A percentile compares a stretch with the other conserved stretches of the same genome.
Conservation (phyloP, 805 yeast genomes). For the Ogataea kodamae region DNA sequence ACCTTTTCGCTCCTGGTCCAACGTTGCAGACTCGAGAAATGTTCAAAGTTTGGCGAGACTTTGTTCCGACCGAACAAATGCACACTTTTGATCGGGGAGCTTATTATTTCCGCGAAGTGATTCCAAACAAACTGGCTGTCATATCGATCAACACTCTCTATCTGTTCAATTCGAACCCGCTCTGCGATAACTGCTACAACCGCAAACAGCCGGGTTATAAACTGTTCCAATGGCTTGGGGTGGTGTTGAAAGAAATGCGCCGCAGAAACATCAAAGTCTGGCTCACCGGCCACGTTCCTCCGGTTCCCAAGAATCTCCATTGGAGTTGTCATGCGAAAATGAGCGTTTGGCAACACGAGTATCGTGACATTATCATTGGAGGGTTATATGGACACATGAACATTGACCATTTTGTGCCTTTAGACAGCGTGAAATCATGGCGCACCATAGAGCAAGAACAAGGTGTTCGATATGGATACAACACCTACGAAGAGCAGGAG, state of each 20-base stretch:
- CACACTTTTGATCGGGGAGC: constrained; percentile 74
- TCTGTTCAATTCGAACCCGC: constrained; percentile 70
- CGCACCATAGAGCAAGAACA: constrained; percentile 37
- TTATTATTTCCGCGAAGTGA: constrained; percentile 71
- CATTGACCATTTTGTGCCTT: constrained; percentile 77
- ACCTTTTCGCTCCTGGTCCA: constrained; percentile 81
- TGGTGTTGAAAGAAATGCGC: constrained; percentile 68
- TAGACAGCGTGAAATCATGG: constrained; percentile 69
- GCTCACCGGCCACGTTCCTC: constrained; percentile 88
- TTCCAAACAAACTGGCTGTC: constrained; percentile 75
- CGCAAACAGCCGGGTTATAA: constrained; percentile 78
- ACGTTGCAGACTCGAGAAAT: constrained; percentile 81
- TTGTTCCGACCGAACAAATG: constrained; percentile 73
- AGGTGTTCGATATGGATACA: constrained; percentile 20
- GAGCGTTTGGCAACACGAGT: constrained; percentile 79
- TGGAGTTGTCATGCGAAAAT: constrained; percentile 69
- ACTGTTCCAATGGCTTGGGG: constrained; percentile 73
- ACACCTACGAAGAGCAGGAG: constrained; percentile 28
- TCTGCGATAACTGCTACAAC: constrained; percentile 75
- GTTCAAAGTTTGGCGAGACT: constrained; percentile 67
- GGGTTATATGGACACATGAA: constrained; percentile 89
- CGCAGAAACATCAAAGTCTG: constrained; percentile 76
- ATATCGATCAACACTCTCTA: constrained; percentile 76
- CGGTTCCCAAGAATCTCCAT: constrained; percentile 74
- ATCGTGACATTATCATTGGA: constrained; percentile 78